phyloP scores from a whole-genome alignment of 2,329 filamentous ascomycete genomes.

The Cryphonectria naterciae region DNA sequence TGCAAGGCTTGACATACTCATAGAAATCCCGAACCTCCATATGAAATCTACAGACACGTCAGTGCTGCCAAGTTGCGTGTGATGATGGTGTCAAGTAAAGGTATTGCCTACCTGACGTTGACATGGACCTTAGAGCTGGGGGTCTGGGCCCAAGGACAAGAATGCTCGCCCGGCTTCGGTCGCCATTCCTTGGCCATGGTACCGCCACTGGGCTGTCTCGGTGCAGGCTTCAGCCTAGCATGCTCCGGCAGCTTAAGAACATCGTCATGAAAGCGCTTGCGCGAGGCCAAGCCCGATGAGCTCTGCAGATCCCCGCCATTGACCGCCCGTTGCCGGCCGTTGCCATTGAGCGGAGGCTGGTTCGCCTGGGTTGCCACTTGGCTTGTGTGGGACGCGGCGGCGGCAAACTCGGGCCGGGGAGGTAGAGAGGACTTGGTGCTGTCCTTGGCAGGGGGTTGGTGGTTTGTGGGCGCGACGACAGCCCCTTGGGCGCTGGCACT shows the following conservation, averaged over 20 bases:
- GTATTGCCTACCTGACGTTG: conserved; percentile 24
- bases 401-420: background rate
- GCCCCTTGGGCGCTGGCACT: conserved; percentile 5
- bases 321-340: background rate
- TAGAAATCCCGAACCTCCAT: conserved; percentile 92
- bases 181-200: conserved; percentile 58
- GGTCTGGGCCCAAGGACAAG: conserved; percentile 65
- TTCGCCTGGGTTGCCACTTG: conserved; percentile 9
- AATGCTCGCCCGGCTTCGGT: conserved; percentile 44
- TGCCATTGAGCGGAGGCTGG: conserved; percentile 6
- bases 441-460: background rate
- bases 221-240: conserved; percentile 55
- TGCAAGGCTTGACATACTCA: conserved; percentile 75
- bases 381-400: conserved; percentile 3
- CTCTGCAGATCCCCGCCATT: conserved; percentile 40
- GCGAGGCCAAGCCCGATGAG: conserved; percentile 57
- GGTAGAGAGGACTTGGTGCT: background rate
- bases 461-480: conserved; percentile 18
- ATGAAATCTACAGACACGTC: conserved; percentile 66
- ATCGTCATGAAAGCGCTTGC: conserved; percentile 77
- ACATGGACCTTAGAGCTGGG: conserved; percentile 58
- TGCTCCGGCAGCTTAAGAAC: conserved; percentile 63
- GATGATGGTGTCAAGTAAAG: too few relatives aligned
- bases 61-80: conserved; percentile 7
- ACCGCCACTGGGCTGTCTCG: conserved; percentile 54